Conservation (phyloP, 495 filamentous ascomycete species). For the Friedmanniomyces simplex region DNA sequence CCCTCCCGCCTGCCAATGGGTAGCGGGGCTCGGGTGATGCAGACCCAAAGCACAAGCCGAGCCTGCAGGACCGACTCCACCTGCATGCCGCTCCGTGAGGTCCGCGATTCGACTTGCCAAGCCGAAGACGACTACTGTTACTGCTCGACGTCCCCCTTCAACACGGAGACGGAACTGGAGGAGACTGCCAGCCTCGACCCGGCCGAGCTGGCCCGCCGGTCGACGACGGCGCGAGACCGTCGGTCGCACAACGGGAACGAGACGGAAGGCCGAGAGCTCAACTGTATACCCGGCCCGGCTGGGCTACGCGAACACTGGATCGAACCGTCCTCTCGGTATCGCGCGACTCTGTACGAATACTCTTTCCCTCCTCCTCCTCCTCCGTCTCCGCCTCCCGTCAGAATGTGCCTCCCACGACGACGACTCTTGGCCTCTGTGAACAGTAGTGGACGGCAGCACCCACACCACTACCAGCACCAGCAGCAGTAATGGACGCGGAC, state of each 20-base stretch:
- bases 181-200: neutral
- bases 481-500: conserved; percentile 4
- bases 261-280: neutral
- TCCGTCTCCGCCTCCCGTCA: neutral
- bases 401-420: neutral
- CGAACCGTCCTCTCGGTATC: neutral
- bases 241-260: neutral
- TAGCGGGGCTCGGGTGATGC: neutral
- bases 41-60: neutral
- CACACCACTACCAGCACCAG: too few species aligned
- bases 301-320: neutral
- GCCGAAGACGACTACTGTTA: neutral
- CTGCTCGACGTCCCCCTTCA: neutral
- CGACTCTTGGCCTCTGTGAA: neutral
- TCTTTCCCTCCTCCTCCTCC: neutral
- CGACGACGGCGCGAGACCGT: neutral
- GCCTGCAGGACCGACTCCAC: too few species aligned
- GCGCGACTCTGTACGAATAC: neutral
- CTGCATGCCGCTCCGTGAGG: neutral
- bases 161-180: neutral
- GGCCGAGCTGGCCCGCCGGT: too few species aligned
- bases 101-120: neutral
- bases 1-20: too few species aligned
- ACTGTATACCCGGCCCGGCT: neutral
- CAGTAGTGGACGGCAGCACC: neutral